Base-by-base conservation (phyloP, 768 basidiomycete genomes). In the Mycena maculata region DNA sequence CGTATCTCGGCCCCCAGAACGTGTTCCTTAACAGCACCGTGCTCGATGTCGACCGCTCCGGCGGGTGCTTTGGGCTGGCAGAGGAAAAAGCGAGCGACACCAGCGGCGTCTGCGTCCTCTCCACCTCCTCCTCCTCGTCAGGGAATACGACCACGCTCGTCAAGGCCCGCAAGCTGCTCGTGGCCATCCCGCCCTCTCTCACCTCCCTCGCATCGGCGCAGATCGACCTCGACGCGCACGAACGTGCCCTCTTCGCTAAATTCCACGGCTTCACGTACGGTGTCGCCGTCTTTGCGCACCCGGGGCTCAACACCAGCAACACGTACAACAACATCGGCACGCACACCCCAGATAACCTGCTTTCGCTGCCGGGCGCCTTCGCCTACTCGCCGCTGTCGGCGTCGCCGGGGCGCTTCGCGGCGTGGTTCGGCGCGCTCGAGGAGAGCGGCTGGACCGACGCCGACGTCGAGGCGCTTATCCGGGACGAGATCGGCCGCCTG, bases 141-240 rank as follows among this genome's bases (percentile, higher is more conserved):
- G 45, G 30, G 11, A 27, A 27, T 22, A 22, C 11, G 25, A 48
- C 58, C 27, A 49, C 47, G 10, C 45, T 60, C 45, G 31, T n/a
- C n/a, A 48, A 49, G 25, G 58, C 58, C 5, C 58, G 58, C 47
- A 60, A 60, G 47, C 58, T 60, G 23, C 58, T 60, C 58, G 58
- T 60, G 16, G 58, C 58, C 18, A 60, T 60, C 36, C 58, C 58
- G 12, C 45, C 45, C 58, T 48, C 58, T 10, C 58, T 60, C 45
- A 22, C 30, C 30, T 48, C 58, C 7, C 58, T 60, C 33, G 22
- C 45, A 15, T 22, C 58, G 8, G 58, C 58, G 25, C 33, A 47
- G 18, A 20, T 60, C 12, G 58, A 60, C 45, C 47, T 60, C 58
- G 58, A 60, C 33, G 47, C 58, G 23, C 58, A 60, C 22, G 58